Conservation (phyloP, 805 yeast genomes). For the Metschnikowia similis region DNA sequence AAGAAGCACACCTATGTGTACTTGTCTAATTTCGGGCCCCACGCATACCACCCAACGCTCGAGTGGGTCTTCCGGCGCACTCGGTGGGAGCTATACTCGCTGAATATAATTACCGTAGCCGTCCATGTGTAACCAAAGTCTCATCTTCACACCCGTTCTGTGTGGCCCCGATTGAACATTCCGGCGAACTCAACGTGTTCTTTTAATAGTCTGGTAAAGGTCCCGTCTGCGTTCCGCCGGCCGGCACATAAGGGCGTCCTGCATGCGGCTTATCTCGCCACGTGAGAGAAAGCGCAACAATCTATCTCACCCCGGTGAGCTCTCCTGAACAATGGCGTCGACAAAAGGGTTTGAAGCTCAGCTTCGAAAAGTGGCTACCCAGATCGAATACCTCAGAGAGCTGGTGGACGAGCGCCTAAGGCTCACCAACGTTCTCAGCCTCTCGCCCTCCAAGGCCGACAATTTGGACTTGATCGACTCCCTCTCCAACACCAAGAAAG, state of each 20-base stretch:
- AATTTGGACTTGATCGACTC: conserved; percentile 32
- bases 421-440: conserved; percentile 24
- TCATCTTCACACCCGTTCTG: no score
- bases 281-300: neutral
- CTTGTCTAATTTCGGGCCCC: no score
- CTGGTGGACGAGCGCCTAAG: conserved; percentile 32
- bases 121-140: no score
- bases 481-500: conserved; percentile 24
- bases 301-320: neutral
- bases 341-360: conserved; percentile 20
- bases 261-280: conserved; percentile 1
- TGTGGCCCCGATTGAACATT: no score
- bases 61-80: no score
- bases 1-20: no score
- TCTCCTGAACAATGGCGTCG: conserved; percentile 11
- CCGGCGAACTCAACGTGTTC: no score
- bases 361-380: conserved; percentile 15
- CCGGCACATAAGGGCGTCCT: neutral
- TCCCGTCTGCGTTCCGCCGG: no score
- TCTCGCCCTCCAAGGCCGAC: conserved; percentile 38
- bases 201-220: no score
- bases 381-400: conserved; percentile 27
- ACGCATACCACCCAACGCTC: no score
- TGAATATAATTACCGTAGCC: no score
- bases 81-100: no score